A percentile compares a stretch with the other conserved stretches of the same genome.
phyloP scores from a whole-genome alignment of 208 protist genomes.

The Acanthamoeba healyi region DNA sequence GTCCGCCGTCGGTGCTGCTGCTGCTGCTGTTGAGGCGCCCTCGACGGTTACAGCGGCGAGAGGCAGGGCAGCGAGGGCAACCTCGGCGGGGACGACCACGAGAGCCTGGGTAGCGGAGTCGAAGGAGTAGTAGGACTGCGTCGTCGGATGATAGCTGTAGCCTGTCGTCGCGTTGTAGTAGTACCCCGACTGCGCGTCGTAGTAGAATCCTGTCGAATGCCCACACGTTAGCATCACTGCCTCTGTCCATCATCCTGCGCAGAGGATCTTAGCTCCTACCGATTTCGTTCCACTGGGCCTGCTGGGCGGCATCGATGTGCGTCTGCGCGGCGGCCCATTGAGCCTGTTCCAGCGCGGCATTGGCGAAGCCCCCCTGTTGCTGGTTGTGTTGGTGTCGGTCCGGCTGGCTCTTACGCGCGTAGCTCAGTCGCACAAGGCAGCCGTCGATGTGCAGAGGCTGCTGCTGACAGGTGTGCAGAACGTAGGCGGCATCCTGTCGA shows the following conservation, averaged over 20 bases:
- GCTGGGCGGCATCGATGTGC: neutral
- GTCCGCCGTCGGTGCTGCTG: too few species aligned
- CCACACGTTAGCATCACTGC: neutral
- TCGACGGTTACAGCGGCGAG: neutral
- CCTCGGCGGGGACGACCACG: neutral
- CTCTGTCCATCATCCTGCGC: neutral
- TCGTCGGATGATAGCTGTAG: constrained; percentile 42
- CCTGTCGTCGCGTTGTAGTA: constrained; percentile 55
- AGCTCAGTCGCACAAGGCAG: constrained; percentile 3
- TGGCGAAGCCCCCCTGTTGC: neutral
- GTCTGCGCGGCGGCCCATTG: constrained; percentile 37
- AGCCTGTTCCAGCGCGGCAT: constrained; percentile 58
- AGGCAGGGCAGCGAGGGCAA: neutral
- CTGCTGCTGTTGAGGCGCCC: neutral
- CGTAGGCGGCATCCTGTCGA: constrained; percentile 47
- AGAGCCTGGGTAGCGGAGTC: constrained; percentile 15
- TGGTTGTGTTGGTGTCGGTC: neutral
- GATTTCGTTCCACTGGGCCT: constrained; percentile 21
- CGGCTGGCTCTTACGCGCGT: constrained; percentile 7
- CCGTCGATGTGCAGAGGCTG: constrained; percentile 35
- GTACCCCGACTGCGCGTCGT: constrained; percentile 44
- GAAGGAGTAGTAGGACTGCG: constrained; percentile 65
- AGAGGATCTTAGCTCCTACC: neutral
- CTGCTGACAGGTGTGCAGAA: neutral
- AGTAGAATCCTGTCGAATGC: neutral